A percentile compares a stretch with the other conserved stretches of the same genome.
These are phyloP conservation scores for Oryza glaberrima DNA, from an alignment of 176 grass and related monocot genomes.

Conservation along the genomic window DNA sequence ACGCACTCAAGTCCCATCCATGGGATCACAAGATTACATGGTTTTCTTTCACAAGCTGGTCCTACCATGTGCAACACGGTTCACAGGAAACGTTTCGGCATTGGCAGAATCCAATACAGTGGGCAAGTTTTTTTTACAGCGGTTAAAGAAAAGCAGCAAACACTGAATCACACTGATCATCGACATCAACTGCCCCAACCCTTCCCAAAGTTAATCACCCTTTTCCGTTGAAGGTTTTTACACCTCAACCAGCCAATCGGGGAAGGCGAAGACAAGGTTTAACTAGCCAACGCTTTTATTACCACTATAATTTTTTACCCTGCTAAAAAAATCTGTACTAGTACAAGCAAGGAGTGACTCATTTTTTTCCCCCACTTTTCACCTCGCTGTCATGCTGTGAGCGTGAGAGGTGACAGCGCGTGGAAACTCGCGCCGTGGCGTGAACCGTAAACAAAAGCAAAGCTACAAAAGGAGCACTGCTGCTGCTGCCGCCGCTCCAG, in stretches of 20 bases:
- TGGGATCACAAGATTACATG: background rate
- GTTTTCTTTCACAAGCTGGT: background rate
- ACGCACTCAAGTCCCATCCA: background rate
- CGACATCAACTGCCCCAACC: background rate
- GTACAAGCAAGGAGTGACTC: background rate
- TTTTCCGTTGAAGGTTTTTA: background rate
- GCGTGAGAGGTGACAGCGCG: constrained; percentile 41
- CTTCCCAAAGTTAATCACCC: constrained; percentile 15
- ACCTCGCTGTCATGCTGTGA: background rate
- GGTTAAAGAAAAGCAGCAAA: constrained; percentile 10
- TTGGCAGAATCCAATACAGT: constrained; percentile 25
- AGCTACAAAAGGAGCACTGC: constrained; percentile 46
- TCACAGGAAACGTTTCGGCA: constrained; percentile 35
- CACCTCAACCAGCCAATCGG: background rate
- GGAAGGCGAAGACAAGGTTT: background rate
- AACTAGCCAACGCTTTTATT: background rate
- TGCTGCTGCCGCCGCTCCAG: background rate
- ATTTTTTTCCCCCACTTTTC: background rate
- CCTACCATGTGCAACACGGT: constrained; percentile 30
- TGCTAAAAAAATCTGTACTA: constrained; percentile 13
- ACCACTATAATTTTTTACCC: constrained; percentile 11
- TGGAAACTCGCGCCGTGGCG: constrained; percentile 39
- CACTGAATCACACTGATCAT: background rate
- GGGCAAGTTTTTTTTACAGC: constrained; percentile 35
- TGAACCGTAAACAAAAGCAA: constrained; percentile 51